Evolutionary conservation across 257 asterid species (phyloP).

Genomic region (Datura wrightii): DNA sequence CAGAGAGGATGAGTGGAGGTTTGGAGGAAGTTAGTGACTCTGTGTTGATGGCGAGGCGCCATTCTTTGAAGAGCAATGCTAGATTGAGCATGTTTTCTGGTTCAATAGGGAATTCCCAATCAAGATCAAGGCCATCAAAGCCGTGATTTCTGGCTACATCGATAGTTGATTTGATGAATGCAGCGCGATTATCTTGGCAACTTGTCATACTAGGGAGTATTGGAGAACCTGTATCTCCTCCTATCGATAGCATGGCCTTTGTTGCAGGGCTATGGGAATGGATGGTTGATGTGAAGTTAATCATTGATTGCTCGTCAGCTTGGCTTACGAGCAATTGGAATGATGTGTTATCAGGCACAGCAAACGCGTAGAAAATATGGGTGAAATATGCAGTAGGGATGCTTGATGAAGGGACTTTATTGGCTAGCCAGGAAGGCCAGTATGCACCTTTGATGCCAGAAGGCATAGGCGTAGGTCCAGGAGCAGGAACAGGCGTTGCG

Average conservation of each 20-base stretch:
- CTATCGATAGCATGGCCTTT: constrained; percentile 57
- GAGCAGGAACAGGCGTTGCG: background rate
- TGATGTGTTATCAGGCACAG: constrained; percentile 45
- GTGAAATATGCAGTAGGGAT: constrained; percentile 62
- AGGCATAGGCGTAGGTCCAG: background rate
- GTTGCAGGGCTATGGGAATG: constrained; percentile 41
- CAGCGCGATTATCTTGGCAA: constrained; percentile 43
- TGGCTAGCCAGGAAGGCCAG: constrained; percentile 57
- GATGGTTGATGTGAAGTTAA: constrained; percentile 50
- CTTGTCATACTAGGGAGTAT: constrained; percentile 25
- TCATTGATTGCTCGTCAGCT: constrained; percentile 45
- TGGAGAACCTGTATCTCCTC: constrained; percentile 49
- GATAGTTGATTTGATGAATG: constrained; percentile 62
- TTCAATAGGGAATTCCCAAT: constrained; percentile 61
- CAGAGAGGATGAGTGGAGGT: constrained; percentile 50
- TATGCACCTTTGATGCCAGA: constrained; percentile 58
- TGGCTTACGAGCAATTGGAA: constrained; percentile 49
- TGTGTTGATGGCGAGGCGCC: constrained; percentile 44
- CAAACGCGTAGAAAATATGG: constrained; percentile 60
- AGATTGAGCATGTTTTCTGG: constrained; percentile 55
- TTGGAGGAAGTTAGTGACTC: constrained; percentile 43
- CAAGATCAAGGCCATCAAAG: constrained; percentile 66
- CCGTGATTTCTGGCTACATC: constrained; percentile 44
- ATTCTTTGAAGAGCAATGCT: constrained; percentile 48
- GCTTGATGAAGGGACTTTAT: constrained; percentile 44